A percentile compares a stretch with the other conserved stretches of the same genome.
Conservation (phyloP, 129 eudicot genomes). For the Escallonia herrerae region DNA sequence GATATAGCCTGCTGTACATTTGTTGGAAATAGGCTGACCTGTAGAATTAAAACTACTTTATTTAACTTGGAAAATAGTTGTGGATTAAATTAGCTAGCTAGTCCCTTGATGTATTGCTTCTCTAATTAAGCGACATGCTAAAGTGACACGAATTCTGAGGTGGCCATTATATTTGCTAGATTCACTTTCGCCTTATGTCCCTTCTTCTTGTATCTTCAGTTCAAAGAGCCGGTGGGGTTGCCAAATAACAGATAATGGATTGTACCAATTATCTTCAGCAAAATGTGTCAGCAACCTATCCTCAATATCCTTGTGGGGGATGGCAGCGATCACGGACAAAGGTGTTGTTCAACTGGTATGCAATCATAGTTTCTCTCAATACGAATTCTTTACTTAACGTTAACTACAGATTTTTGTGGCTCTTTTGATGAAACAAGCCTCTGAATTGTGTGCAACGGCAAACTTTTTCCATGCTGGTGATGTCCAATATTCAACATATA, state of each 20-base stretch:
- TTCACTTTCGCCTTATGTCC: not conserved
- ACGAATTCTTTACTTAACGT: not conserved
- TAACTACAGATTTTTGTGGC: not conserved
- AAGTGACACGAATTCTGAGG: not conserved
- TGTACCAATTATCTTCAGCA: slow-evolving; percentile 63
- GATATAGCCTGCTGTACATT: no score
- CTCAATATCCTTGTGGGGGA: slow-evolving; percentile 89
- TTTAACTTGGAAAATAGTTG: no score
- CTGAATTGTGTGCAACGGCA: not conserved
- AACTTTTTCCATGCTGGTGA: no score
- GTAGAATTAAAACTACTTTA: no score
- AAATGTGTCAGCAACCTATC: slow-evolving; percentile 71
- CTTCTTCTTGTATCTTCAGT: slow-evolving; percentile 34
- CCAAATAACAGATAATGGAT: slow-evolving; percentile 83
- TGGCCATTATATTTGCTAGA: not conserved
- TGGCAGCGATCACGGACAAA: slow-evolving; percentile 74
- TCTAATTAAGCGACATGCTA: not conserved
- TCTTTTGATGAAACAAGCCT: not conserved
- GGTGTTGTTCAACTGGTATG: slow-evolving; percentile 87
- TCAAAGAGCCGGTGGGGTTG: slow-evolving; percentile 99
- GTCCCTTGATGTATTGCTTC: not conserved
- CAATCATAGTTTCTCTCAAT: not conserved
- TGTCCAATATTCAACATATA: no score
- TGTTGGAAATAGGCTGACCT: no score
- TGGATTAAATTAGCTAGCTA: not conserved